A percentile compares a stretch with the other conserved stretches of the same genome.
These are phyloP conservation scores for Planoprotostelium fungivorum DNA, from an alignment of 78 protist genomes.

Conservation along the genomic window DNA sequence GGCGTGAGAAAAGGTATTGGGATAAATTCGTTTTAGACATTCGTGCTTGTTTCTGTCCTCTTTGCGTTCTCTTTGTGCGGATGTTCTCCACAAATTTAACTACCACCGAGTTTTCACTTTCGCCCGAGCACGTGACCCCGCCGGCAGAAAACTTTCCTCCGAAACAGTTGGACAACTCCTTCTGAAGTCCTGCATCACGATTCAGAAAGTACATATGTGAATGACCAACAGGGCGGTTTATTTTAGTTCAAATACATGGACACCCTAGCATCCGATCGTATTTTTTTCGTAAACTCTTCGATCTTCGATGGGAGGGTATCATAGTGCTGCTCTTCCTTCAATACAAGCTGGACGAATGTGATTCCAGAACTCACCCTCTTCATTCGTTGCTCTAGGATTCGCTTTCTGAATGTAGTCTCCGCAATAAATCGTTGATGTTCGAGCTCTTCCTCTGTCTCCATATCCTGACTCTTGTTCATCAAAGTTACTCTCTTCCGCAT, in stretches of 20 bases:
- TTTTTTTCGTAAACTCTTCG: neutral
- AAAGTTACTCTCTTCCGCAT: neutral
- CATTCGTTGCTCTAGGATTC: neutral
- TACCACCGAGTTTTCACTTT: no score
- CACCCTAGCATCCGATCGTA: neutral
- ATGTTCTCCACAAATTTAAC: no score
- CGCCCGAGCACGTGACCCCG: no score
- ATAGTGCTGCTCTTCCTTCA: neutral
- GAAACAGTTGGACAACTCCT: no score
- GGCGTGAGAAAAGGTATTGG: neutral
- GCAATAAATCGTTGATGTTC: neutral
- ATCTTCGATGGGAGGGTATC: neutral
- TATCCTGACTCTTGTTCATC: neutral
- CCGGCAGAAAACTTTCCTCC: no score
- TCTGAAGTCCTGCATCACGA: no score
- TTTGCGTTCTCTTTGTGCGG: no score
- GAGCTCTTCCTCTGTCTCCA: neutral
- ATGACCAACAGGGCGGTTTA: no score
- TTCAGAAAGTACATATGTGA: no score
- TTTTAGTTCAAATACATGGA: neutral
- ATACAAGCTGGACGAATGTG: neutral
- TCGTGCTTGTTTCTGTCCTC: neutral
- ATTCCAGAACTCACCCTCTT: neutral
- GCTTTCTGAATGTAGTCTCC: neutral
- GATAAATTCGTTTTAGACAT: neutral